Conservation (phyloP, 805 yeast genomes). For the Metschnikowia santaceciliae region DNA sequence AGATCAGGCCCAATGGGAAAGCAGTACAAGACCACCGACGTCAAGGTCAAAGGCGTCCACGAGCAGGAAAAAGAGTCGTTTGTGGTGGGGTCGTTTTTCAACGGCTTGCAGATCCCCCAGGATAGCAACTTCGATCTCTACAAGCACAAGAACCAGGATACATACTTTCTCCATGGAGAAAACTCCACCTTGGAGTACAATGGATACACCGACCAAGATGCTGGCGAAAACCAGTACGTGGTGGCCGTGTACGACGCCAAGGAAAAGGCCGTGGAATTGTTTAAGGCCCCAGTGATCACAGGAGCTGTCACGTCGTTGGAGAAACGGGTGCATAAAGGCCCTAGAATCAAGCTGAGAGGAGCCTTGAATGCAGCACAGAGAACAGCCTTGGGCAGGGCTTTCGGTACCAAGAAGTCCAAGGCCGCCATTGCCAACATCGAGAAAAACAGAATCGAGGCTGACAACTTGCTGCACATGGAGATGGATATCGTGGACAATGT, state of each 20-base stretch:
- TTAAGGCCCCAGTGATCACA: constrained; percentile 57
- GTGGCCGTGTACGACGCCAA: constrained; percentile 75
- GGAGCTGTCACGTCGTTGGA: constrained; percentile 62
- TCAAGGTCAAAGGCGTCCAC: constrained; percentile 3
- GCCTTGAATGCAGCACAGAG: constrained; percentile 56
- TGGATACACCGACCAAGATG: constrained; percentile 42
- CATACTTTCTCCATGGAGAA: constrained; percentile 69
- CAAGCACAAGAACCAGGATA: constrained; percentile 41
- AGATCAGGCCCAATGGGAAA: background rate
- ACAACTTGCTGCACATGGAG: constrained; percentile 68
- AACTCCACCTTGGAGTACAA: constrained; percentile 67
- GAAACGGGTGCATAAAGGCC: constrained; percentile 55
- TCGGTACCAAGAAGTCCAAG: constrained; percentile 96
- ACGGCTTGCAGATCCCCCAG: constrained; percentile 63
- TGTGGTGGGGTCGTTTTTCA: constrained; percentile 71
- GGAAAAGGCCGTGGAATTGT: constrained; percentile 60
- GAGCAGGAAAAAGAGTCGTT: constrained; percentile 22
- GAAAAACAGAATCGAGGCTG: constrained; percentile 84
- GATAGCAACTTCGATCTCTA: constrained; percentile 61
- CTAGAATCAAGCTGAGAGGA: constrained; percentile 56
- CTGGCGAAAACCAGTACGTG: constrained; percentile 50
- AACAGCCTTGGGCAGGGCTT: constrained; percentile 87
- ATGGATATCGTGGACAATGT: constrained; percentile 80
- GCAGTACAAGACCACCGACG: background rate
- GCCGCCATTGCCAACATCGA: constrained; percentile 79